Conservation (phyloP, 306 rosid genomes). For the Pterocarpus santalinus region DNA sequence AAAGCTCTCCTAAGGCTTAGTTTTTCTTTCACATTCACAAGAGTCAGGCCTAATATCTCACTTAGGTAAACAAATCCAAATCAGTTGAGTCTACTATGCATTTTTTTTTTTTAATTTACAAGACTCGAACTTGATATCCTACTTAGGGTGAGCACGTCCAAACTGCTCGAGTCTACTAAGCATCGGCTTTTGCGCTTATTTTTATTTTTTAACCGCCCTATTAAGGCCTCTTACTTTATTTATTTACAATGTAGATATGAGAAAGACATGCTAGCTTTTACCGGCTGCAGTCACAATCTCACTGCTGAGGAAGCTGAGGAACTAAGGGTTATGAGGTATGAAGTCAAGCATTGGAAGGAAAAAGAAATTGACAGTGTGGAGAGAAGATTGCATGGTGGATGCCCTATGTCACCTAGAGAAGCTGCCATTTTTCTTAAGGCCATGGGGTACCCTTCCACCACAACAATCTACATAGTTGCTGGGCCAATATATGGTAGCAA, state of each 20-base stretch:
- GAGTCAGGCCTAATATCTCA: too few species aligned
- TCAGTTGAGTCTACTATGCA: too few species aligned
- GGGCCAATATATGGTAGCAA: conserved; percentile 90
- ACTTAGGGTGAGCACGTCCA: too few species aligned
- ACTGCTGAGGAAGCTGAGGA: conserved; percentile 75
- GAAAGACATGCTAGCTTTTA: conserved; percentile 99
- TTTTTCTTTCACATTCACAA: too few species aligned
- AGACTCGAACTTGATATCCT: too few species aligned
- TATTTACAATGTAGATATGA: conserved; percentile 72
- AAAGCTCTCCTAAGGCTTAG: too few species aligned
- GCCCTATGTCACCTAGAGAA: conserved; percentile 97
- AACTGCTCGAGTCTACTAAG: too few species aligned
- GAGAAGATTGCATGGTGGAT: conserved; percentile 84
- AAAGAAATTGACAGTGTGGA: conserved; percentile 85
- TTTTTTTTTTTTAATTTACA: neutral
- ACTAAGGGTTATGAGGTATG: conserved; percentile 85
- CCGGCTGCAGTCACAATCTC: conserved; percentile 97
- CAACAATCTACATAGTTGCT: conserved; percentile 96
- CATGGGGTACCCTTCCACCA: conserved; percentile 94
- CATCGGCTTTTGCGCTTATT: too few species aligned
- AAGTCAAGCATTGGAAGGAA: conserved; percentile 97
- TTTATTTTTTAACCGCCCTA: neutral
- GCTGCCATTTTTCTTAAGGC: conserved; percentile 96
- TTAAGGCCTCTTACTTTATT: neutral
- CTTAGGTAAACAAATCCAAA: too few species aligned